Evolutionary conservation across 2,329 filamentous ascomycete genomes (phyloP).

Genomic region (Epicoccum nigrum): DNA sequence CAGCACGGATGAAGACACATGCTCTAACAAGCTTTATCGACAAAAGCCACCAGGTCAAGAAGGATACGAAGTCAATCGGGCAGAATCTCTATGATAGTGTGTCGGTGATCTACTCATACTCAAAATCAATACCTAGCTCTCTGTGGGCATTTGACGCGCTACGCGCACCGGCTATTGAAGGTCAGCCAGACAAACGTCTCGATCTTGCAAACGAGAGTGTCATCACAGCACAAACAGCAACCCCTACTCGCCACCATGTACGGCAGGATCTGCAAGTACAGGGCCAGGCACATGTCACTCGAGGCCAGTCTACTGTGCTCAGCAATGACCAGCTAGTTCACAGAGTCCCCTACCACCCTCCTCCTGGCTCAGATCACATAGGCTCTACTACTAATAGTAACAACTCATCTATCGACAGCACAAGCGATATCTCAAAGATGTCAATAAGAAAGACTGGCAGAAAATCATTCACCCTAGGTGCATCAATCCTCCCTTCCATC

Average conservation of each 20-base stretch:
- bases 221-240: slow-evolving; percentile 4
- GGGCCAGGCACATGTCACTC: slow-evolving; percentile 13
- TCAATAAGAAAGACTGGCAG: slow-evolving; percentile 26
- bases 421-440: slow-evolving; percentile 12
- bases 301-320: slow-evolving; percentile 20
- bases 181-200: neutral
- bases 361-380: slow-evolving; percentile 11
- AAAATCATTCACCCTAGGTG: slow-evolving; percentile 28
- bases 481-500: neutral
- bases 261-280: slow-evolving; percentile 7
- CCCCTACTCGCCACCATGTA: slow-evolving; percentile 18
- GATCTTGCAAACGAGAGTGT: slow-evolving; percentile 18
- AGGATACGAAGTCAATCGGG: slow-evolving; percentile 67
- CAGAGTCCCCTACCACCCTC: slow-evolving; percentile 33
- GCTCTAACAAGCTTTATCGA: slow-evolving; percentile 26
- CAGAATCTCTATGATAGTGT: slow-evolving; percentile 60
- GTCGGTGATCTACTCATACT: slow-evolving; percentile 44
- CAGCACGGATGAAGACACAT: neutral
- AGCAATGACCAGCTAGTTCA: slow-evolving; percentile 38
- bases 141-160: slow-evolving; percentile 32
- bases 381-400: slow-evolving; percentile 2
- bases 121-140: slow-evolving; percentile 38
- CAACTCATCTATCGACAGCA: slow-evolving; percentile 15
- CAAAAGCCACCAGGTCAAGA: slow-evolving; percentile 45
- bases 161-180: slow-evolving; percentile 8